A percentile compares a stretch with the other conserved stretches of the same genome.
These are phyloP conservation scores for Graphium sp. DNA, from an alignment of 2,329 filamentous ascomycete species.

Conservation along the genomic window DNA sequence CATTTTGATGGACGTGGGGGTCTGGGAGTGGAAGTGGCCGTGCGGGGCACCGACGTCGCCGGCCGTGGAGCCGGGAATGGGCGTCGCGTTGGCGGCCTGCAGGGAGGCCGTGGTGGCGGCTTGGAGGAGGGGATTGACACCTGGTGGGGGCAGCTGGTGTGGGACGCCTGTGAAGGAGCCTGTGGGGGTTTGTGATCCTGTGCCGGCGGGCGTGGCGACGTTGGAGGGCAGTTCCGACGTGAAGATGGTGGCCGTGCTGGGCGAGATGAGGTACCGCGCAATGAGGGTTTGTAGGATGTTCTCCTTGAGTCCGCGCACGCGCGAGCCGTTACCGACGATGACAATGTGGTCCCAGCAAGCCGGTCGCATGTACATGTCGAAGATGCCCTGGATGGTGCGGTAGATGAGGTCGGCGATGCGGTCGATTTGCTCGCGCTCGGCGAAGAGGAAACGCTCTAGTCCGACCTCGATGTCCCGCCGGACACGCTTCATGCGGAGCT, in stretches of 20 bases:
- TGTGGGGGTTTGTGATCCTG: conserved; percentile 80
- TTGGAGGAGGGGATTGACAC: conserved; percentile 80
- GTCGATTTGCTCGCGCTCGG: conserved; percentile 58
- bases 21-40: conserved; percentile 44
- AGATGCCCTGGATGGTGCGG: conserved; percentile 64
- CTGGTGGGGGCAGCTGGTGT: conserved; percentile 35
- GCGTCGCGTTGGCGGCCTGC: conserved; percentile 24
- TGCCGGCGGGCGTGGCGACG: conserved; percentile 78
- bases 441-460: conserved; percentile 55
- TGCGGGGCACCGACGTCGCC: conserved; percentile 22
- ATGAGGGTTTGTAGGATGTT: conserved; percentile 67
- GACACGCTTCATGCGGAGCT: conserved; percentile 35
- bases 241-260: conserved; percentile 88
- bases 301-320: conserved; percentile 66
- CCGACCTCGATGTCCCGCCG: conserved; percentile 61
- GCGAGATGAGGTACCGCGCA: conserved; percentile 76
- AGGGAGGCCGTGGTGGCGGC: conserved; percentile 68
- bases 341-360: conserved; percentile 85
- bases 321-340: conserved; percentile 75
- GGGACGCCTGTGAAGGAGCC: conserved; percentile 35
- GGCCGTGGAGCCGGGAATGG: conserved; percentile 13
- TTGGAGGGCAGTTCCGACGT: conserved; percentile 92
- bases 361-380: conserved; percentile 70
- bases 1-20: conserved; percentile 70
- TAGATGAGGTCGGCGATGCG: conserved; percentile 74